These are phyloP conservation scores for Hippophae tibetana DNA, from an alignment of 306 rosid genomes.

Conservation along the genomic window DNA sequence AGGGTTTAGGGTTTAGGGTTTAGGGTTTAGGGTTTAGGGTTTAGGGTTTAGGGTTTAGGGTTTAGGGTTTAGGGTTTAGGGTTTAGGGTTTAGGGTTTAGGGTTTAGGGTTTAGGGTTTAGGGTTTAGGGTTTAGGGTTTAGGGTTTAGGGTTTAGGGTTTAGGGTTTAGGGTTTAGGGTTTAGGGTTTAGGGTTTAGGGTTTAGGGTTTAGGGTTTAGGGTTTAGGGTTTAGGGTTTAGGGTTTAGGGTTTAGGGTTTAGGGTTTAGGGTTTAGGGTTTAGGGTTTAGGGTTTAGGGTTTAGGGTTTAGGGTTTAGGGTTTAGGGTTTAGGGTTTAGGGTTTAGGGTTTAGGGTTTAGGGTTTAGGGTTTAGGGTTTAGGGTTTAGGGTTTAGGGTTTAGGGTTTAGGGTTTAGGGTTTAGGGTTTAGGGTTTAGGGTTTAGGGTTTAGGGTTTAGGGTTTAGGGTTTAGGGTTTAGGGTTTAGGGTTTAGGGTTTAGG, in stretches of 20 bases:
- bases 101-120: neutral
- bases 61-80: neutral
- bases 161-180: neutral
- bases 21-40: no score
- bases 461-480: conserved; percentile 2
- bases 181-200: neutral
- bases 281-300: conserved; percentile 10
- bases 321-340: conserved; percentile 9
- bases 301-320: conserved; percentile 5
- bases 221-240: conserved; percentile 6
- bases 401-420: conserved; percentile 4
- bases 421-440: conserved; percentile 8
- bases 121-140: neutral
- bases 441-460: conserved; percentile 4
- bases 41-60: no score
- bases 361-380: neutral
- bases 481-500: conserved; percentile 5
- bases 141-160: neutral
- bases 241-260: conserved; percentile 5
- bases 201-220: conserved; percentile 3
- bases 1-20: no score
- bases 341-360: conserved; percentile 7
- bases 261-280: conserved; percentile 9
- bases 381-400: neutral
- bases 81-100: neutral